These are phyloP conservation scores for Astragalus membranaceus DNA, from an alignment of 306 rosid species.

Conservation along the genomic window DNA sequence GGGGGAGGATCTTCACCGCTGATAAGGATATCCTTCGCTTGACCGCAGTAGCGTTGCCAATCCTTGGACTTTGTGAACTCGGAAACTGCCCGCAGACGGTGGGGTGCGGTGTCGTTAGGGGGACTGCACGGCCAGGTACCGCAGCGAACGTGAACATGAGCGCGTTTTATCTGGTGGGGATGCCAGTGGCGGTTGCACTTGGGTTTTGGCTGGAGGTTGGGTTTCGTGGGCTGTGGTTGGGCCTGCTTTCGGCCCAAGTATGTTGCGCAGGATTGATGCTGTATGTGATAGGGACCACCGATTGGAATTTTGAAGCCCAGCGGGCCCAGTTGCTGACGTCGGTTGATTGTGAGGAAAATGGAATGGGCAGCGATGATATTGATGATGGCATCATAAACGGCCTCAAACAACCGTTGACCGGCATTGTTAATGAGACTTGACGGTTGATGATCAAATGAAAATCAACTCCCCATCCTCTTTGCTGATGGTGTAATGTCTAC, in stretches of 20 bases:
- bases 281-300: conserved; percentile 63
- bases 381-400: conserved; percentile 16
- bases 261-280: conserved; percentile 82
- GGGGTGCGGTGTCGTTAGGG: conserved; percentile 73
- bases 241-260: conserved; percentile 71
- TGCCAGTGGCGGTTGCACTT: conserved; percentile 87
- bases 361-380: background rate
- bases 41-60: conserved; percentile 67
- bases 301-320: conserved; percentile 56
- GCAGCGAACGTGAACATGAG: conserved; percentile 75
- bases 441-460: background rate
- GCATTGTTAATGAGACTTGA: conserved; percentile 18
- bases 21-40: conserved; percentile 51
- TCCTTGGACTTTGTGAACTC: conserved; percentile 79
- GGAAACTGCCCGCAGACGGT: conserved; percentile 97
- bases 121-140: conserved; percentile 67
- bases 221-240: conserved; percentile 85
- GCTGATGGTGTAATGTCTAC: background rate
- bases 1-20: conserved; percentile 63
- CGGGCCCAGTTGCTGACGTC: conserved; percentile 52
- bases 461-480: background rate
- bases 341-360: background rate
- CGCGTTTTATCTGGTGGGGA: conserved; percentile 78
- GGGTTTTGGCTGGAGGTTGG: conserved; percentile 47
- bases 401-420: conserved; percentile 27